Evolutionary conservation across 2,329 filamentous ascomycete genomes (phyloP), one percentile per base, ranked within the genome.

Genomic region (Dactylellina cionopaga): DNA sequence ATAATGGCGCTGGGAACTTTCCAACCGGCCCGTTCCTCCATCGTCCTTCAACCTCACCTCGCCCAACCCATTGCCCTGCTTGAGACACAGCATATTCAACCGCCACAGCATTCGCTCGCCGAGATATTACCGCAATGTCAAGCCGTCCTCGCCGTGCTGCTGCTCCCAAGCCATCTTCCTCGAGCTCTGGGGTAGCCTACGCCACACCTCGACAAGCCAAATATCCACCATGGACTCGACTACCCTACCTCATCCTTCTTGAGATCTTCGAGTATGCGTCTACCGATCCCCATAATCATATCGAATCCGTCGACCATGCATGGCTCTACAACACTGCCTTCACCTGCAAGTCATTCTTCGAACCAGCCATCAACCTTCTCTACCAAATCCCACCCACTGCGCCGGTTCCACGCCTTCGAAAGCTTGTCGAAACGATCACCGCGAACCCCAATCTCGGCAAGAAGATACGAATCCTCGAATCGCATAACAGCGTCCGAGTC

Each of bases 291-390:
- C 35, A 47, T 10, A 55, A 27, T 22, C 49, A 70, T 62, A 19
- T 17, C 19, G 11, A 22, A 5, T 15, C 51, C 5, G 33, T 71
- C 10, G 58, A 71, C 17, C 52, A 71, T 37, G 58, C 58, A 24
- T 71, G 66, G 66, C 51, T 71, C 11, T 54, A 55, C 44, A 63
- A 56, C 15, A 44, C 58, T 1, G 58, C 66, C 5, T 49, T 62
- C 35, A 71, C 66, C 51, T 71, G 66, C 44, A 71, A 71, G 33
- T 17, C 58, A 10, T 71, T 71, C 51, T 39, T 35, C 39, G 58
- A 59, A 37, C 58, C 66, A n/a, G 66, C 66, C 24, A 64, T 58
- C 29, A 56, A 71, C 31, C 66, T 71, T 13, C 52, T 71, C 3
- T 71, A 71, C 46, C 27, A 35, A 1, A 51, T 51, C 2, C 66